Percentiles rank a stretch among this genome's conserved stretches.
Evolutionary conservation across 257 asterid species (phyloP).

Genomic region (Solanum lycopersicoides): DNA sequence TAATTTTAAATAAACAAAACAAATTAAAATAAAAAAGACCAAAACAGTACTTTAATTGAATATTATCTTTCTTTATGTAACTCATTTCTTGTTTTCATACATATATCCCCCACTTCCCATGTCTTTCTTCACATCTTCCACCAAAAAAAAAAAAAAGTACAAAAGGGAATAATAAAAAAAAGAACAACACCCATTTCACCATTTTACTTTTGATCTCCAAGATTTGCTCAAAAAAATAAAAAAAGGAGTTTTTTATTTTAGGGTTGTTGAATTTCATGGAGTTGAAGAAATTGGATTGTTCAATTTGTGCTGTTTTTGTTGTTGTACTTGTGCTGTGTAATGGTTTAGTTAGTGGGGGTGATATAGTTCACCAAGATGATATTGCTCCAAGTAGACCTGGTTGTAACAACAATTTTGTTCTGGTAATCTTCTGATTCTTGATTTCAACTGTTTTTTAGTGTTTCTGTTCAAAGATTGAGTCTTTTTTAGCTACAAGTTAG

Average conservation of each 20-base stretch:
- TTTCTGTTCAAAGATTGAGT: neutral
- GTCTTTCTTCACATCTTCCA: slow-evolving; percentile 10
- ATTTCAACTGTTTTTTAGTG: neutral
- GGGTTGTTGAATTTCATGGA: slow-evolving; percentile 13
- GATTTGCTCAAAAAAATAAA: neutral
- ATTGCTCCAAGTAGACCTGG: slow-evolving; percentile 75
- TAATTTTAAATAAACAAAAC: neutral
- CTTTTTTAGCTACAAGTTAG: neutral
- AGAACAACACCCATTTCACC: slow-evolving; percentile 8
- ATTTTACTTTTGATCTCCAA: slow-evolving; percentile 22
- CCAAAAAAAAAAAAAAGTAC: neutral
- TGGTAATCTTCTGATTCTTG: slow-evolving; percentile 32
- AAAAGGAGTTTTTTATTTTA: neutral
- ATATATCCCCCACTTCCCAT: neutral
- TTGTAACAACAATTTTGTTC: slow-evolving; percentile 77
- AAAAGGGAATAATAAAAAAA: neutral
- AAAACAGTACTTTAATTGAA: slow-evolving; percentile 14
- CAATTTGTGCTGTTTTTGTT: slow-evolving; percentile 24
- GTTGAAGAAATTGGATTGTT: slow-evolving; percentile 32
- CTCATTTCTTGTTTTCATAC: neutral
- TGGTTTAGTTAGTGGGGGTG: slow-evolving; percentile 57
- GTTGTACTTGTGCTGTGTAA: slow-evolving; percentile 23
- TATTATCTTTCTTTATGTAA: neutral
- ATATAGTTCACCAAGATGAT: slow-evolving; percentile 84
- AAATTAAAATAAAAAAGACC: neutral